phyloP scores from a whole-genome alignment of 75 land plant species.

The Azolla pinnata region DNA sequence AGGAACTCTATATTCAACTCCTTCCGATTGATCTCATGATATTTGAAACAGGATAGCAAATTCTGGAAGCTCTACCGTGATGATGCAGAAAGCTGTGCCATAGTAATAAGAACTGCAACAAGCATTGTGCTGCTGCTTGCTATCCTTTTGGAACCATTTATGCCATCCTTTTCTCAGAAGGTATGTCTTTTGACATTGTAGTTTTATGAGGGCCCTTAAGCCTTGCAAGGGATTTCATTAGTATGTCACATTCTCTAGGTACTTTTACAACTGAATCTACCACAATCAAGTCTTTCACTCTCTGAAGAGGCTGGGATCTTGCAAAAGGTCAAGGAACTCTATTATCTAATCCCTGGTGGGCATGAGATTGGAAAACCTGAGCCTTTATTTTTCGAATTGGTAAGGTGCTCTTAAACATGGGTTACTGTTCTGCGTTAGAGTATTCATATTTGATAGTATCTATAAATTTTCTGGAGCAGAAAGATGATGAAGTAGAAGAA shows the following conservation, averaged over 20 bases:
- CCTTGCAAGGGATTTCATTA: too few species aligned
- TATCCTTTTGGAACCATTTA: conserved; percentile 80
- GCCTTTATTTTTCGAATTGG: conserved; percentile 86
- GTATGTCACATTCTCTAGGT: conserved; percentile 36
- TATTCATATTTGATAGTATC: too few species aligned
- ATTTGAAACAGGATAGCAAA: conserved; percentile 52
- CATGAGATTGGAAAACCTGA: conserved; percentile 80
- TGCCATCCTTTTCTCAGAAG: conserved; percentile 86
- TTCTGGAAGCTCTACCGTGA: conserved; percentile 95
- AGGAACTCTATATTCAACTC: too few species aligned
- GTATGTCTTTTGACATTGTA: conserved; percentile 35
- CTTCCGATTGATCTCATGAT: too few species aligned
- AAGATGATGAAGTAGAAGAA: conserved; percentile 63
- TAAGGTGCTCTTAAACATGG: too few species aligned
- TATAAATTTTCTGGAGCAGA: conserved; percentile 29
- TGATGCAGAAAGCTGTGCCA: conserved; percentile 56
- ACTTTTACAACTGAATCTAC: conserved; percentile 61
- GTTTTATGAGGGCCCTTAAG: too few species aligned
- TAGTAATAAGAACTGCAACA: conserved; percentile 69
- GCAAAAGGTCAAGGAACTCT: conserved; percentile 40
- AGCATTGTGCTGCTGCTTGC: conserved; percentile 86
- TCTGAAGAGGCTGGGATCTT: conserved; percentile 57
- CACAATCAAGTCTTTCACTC: conserved; percentile 41
- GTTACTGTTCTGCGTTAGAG: too few species aligned
- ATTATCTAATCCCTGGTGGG: conserved; percentile 68